Evolutionary conservation across 2,329 filamentous ascomycete species (phyloP).

Genomic region (Pseudogymnoascus sp.): DNA sequence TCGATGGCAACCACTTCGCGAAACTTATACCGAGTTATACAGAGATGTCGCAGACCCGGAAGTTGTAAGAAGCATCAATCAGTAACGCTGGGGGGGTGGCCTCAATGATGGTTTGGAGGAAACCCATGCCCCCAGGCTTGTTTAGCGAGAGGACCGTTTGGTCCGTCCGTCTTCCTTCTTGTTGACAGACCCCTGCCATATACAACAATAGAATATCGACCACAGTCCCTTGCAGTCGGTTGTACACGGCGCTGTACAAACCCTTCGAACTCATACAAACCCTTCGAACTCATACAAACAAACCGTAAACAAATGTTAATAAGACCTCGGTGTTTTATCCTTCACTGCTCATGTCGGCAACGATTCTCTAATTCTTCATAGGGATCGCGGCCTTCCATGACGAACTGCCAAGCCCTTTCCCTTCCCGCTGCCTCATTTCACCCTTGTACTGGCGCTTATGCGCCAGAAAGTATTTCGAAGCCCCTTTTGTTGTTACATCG

Average conservation of each 20-base stretch:
- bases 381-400: background rate
- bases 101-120: constrained; percentile 7
- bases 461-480: background rate
- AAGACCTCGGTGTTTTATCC: background rate
- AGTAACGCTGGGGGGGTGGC: constrained; percentile 5
- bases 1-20: constrained; percentile 1
- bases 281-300: background rate
- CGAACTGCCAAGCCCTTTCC: background rate
- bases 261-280: background rate
- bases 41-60: background rate
- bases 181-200: background rate
- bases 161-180: background rate
- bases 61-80: constrained; percentile 3
- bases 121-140: background rate
- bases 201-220: background rate
- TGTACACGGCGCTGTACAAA: background rate
- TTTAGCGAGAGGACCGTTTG: constrained; percentile 7
- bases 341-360: background rate
- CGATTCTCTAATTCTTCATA: background rate
- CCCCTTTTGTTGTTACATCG: background rate
- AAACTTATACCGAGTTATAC: constrained; percentile 6
- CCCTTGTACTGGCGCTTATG: background rate
- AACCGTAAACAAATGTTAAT: background rate
- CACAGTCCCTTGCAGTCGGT: background rate
- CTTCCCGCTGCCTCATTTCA: background rate